A percentile compares a stretch with the other conserved stretches of the same genome.
phyloP scores from a whole-genome alignment of 305 asterid genomes.

The Plantago lanceolata region DNA sequence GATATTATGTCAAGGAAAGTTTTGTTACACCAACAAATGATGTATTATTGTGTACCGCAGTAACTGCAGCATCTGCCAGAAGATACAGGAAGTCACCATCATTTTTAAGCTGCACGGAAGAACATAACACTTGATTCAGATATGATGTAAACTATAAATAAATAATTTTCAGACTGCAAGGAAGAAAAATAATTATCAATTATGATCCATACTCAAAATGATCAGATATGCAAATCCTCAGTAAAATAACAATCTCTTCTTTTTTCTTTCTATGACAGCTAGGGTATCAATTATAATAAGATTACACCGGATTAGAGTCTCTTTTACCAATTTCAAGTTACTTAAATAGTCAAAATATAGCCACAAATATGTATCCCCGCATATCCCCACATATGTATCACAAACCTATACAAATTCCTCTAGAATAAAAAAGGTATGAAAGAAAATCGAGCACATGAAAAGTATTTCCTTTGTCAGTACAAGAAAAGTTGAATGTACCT shows the following conservation, averaged over 20 bases:
- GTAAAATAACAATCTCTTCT: too few species aligned
- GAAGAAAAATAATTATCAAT: constrained; percentile 8
- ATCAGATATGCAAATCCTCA: constrained; percentile 4
- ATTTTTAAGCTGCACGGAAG: constrained; percentile 56
- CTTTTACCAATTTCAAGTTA: neutral
- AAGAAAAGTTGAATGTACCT: constrained; percentile 36
- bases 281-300: neutral
- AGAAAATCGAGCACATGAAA: too few species aligned
- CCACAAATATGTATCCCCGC: constrained; percentile 14
- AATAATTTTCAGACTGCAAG: constrained; percentile 55
- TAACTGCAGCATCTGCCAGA: constrained; percentile 98
- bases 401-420: constrained; percentile 6
- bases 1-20: constrained; percentile 14
- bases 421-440: constrained; percentile 9
- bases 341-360: neutral
- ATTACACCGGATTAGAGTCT: neutral
- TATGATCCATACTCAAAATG: constrained; percentile 8
- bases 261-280: too few species aligned
- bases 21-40: constrained; percentile 17
- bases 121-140: constrained; percentile 19
- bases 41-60: constrained; percentile 51
- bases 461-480: constrained; percentile 6
- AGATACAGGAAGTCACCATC: constrained; percentile 86
- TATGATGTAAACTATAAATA: constrained; percentile 4
- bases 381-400: neutral